Evolutionary conservation across 139 green algal genomes (phyloP).

Genomic region (Coccomyxa sp.): DNA sequence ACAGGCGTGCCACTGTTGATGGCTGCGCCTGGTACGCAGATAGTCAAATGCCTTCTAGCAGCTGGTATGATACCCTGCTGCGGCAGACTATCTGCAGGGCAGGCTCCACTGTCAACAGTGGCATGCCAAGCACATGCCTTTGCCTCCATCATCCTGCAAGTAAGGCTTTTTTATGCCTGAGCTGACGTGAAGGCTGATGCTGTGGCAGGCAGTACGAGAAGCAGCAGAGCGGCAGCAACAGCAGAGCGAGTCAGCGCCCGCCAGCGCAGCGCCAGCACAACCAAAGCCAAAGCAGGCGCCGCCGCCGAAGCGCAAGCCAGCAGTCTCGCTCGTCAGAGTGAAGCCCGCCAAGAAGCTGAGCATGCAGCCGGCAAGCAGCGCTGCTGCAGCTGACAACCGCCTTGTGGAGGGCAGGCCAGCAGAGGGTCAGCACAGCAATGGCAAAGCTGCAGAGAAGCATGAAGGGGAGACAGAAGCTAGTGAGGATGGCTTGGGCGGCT

Average conservation of each 20-base stretch:
- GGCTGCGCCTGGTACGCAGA: too few relatives aligned
- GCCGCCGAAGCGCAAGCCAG: not conserved
- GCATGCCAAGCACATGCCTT: too few relatives aligned
- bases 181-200: too few relatives aligned
- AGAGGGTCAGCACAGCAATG: not conserved
- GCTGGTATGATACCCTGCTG: too few relatives aligned
- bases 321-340: not conserved
- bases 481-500: not conserved
- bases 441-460: not conserved
- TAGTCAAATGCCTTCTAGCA: too few relatives aligned
- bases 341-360: not conserved
- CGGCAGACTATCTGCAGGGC: too few relatives aligned
- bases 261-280: not conserved
- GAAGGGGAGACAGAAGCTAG: not conserved
- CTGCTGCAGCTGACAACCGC: not conserved
- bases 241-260: not conserved
- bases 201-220: constrained; percentile 3
- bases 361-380: not conserved
- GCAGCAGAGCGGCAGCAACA: not conserved
- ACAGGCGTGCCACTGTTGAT: too few relatives aligned
- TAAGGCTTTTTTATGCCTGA: too few relatives aligned
- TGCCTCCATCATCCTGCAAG: too few relatives aligned
- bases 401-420: not conserved
- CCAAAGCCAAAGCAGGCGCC: not conserved
- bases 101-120: too few relatives aligned